Evolutionary conservation across 225 moss, liverwort and hornwort species (phyloP).

Genomic region (Pseudoscleropodium purum): DNA sequence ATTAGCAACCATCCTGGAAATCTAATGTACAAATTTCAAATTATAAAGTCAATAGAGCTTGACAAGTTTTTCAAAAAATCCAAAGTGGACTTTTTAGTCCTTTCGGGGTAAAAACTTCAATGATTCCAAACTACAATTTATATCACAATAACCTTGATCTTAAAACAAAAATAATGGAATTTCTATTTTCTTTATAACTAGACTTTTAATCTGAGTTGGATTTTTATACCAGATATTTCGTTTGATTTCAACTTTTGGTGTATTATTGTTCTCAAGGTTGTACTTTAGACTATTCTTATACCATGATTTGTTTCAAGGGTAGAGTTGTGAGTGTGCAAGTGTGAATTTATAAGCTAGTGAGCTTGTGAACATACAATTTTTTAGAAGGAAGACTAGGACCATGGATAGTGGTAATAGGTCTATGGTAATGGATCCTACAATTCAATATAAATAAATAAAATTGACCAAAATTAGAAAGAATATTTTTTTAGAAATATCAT

Average conservation of each 20-base stretch:
- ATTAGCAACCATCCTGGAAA: background rate
- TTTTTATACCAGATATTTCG: background rate
- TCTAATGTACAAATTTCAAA: background rate
- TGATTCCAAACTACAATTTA: background rate
- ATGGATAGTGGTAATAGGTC: too few relatives aligned
- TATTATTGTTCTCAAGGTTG: background rate
- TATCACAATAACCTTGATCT: background rate
- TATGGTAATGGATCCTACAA: too few relatives aligned
- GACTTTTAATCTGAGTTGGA: background rate
- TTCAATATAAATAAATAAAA: too few relatives aligned
- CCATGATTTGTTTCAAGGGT: background rate
- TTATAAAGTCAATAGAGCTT: background rate
- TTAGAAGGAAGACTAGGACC: too few relatives aligned
- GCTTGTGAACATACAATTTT: too few relatives aligned
- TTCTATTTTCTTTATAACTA: background rate
- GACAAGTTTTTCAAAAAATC: background rate
- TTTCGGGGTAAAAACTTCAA: background rate
- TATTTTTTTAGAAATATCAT: too few relatives aligned
- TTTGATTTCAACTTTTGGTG: background rate
- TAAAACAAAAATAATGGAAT: background rate
- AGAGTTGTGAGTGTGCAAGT: too few relatives aligned
- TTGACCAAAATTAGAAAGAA: too few relatives aligned
- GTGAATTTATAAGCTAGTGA: too few relatives aligned
- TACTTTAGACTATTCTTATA: background rate
- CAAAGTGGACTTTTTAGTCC: fast-evolving